These are phyloP conservation scores for Lathyrus aphaca DNA, from an alignment of 306 rosid species.

Conservation along the genomic window DNA sequence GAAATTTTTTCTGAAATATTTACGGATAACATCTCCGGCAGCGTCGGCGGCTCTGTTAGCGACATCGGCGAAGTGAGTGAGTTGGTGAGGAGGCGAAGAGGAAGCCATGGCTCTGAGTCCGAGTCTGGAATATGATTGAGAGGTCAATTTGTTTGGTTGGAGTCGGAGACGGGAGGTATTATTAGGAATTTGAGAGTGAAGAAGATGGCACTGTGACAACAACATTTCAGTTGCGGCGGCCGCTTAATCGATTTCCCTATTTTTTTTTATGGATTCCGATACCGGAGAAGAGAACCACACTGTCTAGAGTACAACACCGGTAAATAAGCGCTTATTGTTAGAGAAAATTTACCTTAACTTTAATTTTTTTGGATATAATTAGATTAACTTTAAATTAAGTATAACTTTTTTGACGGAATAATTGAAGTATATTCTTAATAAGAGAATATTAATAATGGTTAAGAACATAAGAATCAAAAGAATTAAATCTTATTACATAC, in stretches of 20 bases:
- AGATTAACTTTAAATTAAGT: background rate
- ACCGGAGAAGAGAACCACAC: background rate
- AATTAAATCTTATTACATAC: too few species aligned
- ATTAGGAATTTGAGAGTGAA: conserved; percentile 9
- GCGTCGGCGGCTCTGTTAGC: conserved; percentile 82
- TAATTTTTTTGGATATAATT: too few species aligned
- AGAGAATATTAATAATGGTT: too few species aligned
- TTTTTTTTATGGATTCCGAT: background rate
- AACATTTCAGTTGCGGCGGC: conserved; percentile 43
- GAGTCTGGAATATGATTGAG: background rate
- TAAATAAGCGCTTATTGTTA: too few species aligned
- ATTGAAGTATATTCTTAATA: too few species aligned
- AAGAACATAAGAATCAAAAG: too few species aligned
- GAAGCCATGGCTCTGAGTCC: conserved; percentile 6
- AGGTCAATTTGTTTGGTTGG: background rate
- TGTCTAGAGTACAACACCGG: background rate
- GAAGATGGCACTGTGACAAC: conserved; percentile 39
- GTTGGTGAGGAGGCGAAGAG: conserved; percentile 25
- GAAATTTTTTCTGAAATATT: conserved; percentile 74
- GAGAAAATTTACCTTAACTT: too few species aligned
- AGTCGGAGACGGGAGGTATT: background rate
- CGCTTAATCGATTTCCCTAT: background rate
- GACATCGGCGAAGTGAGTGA: conserved; percentile 55
- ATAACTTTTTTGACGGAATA: background rate
- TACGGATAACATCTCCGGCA: conserved; percentile 72